phyloP scores from a whole-genome alignment of 345 rosid species.

The Hibiscus trionum region DNA sequence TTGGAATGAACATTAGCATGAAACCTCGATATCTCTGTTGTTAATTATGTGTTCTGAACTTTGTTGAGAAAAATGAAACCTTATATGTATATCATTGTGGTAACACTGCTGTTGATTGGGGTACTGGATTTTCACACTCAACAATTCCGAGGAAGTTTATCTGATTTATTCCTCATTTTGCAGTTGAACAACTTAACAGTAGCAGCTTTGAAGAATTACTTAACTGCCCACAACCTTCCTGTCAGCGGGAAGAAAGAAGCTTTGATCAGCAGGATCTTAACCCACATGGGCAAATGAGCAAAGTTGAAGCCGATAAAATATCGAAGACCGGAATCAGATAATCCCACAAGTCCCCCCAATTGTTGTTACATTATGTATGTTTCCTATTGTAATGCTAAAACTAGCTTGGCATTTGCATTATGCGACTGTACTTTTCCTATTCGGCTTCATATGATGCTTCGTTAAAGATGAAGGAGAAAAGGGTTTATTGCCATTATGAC shows the following conservation, averaged over 20 bases:
- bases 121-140: too few relatives aligned
- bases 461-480: neutral
- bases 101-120: too few relatives aligned
- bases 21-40: too few relatives aligned
- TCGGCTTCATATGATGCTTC: neutral
- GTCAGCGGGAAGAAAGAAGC: slow-evolving; percentile 72
- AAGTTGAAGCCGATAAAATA: neutral
- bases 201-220: slow-evolving; percentile 55
- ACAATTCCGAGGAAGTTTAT: neutral
- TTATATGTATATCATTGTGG: too few relatives aligned
- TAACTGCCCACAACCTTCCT: slow-evolving; percentile 55
- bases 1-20: too few relatives aligned
- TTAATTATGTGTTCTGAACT: too few relatives aligned
- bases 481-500: neutral
- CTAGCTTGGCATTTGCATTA: neutral
- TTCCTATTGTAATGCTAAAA: neutral
- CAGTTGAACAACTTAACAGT: slow-evolving; percentile 88
- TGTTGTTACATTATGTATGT: neutral
- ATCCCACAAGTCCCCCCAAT: neutral
- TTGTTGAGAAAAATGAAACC: too few relatives aligned
- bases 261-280: slow-evolving; percentile 58
- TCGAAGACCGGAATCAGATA: neutral
- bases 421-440: neutral
- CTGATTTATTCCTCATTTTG: neutral
- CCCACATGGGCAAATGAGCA: slow-evolving; percentile 54